phyloP scores from a whole-genome alignment of 306 rosid genomes.

The Clitoria ternatea region DNA sequence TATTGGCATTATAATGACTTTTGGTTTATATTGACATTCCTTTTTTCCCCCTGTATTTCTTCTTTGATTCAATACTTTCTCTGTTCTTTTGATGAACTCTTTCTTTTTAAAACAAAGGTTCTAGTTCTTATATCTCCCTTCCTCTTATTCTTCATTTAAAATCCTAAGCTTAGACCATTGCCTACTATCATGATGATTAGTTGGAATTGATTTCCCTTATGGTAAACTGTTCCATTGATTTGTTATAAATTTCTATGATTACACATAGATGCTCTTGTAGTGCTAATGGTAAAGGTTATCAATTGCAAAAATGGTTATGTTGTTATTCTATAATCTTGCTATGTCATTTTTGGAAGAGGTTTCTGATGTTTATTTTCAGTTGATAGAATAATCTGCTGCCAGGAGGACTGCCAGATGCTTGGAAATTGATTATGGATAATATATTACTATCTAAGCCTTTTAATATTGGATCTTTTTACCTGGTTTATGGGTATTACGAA shows the following conservation, averaged over 20 bases:
- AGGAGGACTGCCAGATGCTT: background rate
- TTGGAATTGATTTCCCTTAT: too few relatives aligned
- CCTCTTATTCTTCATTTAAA: background rate
- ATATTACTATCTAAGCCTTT: too few relatives aligned
- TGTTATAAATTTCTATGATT: background rate
- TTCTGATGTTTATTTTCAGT: background rate
- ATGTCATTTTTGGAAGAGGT: background rate
- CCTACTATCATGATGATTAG: too few relatives aligned
- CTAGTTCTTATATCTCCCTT: background rate
- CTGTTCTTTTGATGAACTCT: background rate
- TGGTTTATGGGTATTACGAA: too few relatives aligned
- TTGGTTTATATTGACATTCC: too few relatives aligned
- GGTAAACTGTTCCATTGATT: too few relatives aligned
- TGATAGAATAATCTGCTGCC: background rate
- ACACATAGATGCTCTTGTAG: background rate
- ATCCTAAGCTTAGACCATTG: too few relatives aligned
- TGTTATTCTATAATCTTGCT: too few relatives aligned
- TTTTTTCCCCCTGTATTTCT: too few relatives aligned
- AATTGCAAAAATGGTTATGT: too few relatives aligned
- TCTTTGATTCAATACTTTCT: background rate
- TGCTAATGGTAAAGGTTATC: background rate
- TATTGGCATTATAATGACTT: too few relatives aligned
- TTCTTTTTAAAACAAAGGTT: background rate
- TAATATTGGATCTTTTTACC: background rate
- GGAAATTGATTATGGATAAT: background rate